These are phyloP conservation scores for Citrus mangshanensis DNA, from an alignment of 345 rosid genomes.

Conservation along the genomic window DNA sequence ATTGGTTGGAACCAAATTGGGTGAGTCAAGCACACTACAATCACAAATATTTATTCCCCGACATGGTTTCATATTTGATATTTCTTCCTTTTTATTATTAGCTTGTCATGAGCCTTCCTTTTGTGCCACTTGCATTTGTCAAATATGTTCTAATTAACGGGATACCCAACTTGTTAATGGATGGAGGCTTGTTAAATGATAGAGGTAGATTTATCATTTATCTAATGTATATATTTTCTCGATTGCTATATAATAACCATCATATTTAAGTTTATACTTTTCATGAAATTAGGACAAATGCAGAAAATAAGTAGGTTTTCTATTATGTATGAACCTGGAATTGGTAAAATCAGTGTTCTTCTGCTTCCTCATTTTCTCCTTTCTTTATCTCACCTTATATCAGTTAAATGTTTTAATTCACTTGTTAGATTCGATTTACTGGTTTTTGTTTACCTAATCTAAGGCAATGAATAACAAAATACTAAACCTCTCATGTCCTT, in stretches of 20 bases:
- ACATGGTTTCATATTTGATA: neutral
- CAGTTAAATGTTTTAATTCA: neutral
- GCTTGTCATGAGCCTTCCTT: neutral
- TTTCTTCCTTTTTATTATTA: neutral
- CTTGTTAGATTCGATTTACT: neutral
- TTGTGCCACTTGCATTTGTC: neutral
- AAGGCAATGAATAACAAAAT: neutral
- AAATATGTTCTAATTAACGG: neutral
- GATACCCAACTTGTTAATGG: neutral
- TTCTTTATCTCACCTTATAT: neutral
- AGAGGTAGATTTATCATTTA: neutral
- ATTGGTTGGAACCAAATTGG: slow-evolving; percentile 90
- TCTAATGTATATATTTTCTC: neutral
- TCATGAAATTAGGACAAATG: neutral
- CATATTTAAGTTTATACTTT: neutral
- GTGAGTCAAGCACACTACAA: slow-evolving; percentile 31
- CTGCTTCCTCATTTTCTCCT: neutral
- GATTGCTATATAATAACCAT: neutral
- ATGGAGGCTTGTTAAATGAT: neutral
- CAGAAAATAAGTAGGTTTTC: neutral
- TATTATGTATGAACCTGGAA: neutral
- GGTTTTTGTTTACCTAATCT: neutral
- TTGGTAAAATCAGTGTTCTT: neutral
- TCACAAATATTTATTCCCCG: neutral
- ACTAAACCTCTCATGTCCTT: slow-evolving; percentile 2